A percentile compares a stretch with the other conserved stretches of the same genome.
phyloP scores from a whole-genome alignment of 2,329 filamentous ascomycete species.

The Hymenoscyphus scutula region DNA sequence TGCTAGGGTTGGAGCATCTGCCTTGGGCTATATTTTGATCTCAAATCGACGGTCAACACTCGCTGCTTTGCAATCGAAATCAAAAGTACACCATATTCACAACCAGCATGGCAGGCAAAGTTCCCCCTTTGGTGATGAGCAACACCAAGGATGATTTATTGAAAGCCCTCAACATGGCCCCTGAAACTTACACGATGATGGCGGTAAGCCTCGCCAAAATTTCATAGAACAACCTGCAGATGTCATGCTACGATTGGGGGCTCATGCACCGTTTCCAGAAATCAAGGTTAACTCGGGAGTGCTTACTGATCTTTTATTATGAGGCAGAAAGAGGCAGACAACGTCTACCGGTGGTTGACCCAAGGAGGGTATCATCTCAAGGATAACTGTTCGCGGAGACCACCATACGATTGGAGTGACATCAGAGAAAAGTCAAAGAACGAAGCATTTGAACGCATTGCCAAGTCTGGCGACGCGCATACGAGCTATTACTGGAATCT shows the following conservation, averaged over 20 bases:
- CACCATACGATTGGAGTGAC: constrained; percentile 37
- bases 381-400: constrained; percentile 31
- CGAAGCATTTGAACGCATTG: constrained; percentile 32
- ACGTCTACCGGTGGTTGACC: constrained; percentile 34
- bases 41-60: constrained; percentile 10
- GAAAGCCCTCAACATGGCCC: constrained; percentile 29
- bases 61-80: neutral
- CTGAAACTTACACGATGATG: constrained; percentile 33
- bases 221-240: neutral
- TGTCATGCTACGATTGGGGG: neutral
- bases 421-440: constrained; percentile 35
- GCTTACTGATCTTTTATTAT: constrained; percentile 24
- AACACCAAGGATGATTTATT: constrained; percentile 35
- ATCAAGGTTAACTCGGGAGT: constrained; percentile 15
- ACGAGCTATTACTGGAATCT: constrained; percentile 34
- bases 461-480: constrained; percentile 22
- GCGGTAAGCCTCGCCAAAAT: constrained; percentile 29
- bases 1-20: neutral
- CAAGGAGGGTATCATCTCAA: constrained; percentile 33
- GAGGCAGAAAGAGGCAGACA: constrained; percentile 36
- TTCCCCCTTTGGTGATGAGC: constrained; percentile 33
- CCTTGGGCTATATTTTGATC: constrained; percentile 11
- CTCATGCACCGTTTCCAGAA: neutral
- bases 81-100: constrained; percentile 5
- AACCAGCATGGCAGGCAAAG: constrained; percentile 20